Evolutionary conservation across 2,329 filamentous ascomycete species (phyloP).

Genomic region (Chrysoporthe austroafricana): DNA sequence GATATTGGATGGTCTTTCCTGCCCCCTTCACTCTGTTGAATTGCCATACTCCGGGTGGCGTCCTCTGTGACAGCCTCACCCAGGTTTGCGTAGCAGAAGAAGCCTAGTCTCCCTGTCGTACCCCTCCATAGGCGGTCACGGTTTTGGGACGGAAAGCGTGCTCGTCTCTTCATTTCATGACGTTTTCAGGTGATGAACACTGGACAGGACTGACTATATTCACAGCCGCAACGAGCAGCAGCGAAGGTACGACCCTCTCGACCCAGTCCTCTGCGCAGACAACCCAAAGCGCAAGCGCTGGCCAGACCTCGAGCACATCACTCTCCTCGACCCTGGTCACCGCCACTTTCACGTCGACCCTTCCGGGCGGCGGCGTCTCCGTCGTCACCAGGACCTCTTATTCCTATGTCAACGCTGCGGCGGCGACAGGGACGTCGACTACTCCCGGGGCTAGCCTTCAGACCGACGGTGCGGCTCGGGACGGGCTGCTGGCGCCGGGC

Average conservation of each 20-base stretch:
- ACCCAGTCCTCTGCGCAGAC: constrained; percentile 20
- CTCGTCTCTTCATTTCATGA: neutral
- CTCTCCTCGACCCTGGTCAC: constrained; percentile 38
- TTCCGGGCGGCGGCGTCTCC: constrained; percentile 48
- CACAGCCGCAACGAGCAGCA: constrained; percentile 6
- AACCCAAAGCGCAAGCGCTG: constrained; percentile 5
- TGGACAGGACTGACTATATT: neutral
- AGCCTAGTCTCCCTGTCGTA: neutral
- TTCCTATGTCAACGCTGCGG: constrained; percentile 47
- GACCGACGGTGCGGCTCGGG: constrained; percentile 33
- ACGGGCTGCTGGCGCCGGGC: neutral
- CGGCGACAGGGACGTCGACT: constrained; percentile 35
- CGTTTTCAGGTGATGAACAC: neutral
- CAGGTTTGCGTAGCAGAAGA: neutral
- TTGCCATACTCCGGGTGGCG: neutral
- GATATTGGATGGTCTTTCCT: neutral
- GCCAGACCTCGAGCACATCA: constrained; percentile 34
- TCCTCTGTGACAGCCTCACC: neutral
- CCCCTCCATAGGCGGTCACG: neutral
- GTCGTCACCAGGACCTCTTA: constrained; percentile 55
- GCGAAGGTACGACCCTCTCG: constrained; percentile 21
- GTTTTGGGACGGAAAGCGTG: neutral
- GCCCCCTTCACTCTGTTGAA: neutral
- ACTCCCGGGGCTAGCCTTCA: constrained; percentile 42
- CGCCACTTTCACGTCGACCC: constrained; percentile 51